Percentiles rank a stretch among this genome's conserved stretches.
These are phyloP conservation scores for Fraxinus platypoda DNA, from an alignment of 305 asterid genomes.

Conservation along the genomic window DNA sequence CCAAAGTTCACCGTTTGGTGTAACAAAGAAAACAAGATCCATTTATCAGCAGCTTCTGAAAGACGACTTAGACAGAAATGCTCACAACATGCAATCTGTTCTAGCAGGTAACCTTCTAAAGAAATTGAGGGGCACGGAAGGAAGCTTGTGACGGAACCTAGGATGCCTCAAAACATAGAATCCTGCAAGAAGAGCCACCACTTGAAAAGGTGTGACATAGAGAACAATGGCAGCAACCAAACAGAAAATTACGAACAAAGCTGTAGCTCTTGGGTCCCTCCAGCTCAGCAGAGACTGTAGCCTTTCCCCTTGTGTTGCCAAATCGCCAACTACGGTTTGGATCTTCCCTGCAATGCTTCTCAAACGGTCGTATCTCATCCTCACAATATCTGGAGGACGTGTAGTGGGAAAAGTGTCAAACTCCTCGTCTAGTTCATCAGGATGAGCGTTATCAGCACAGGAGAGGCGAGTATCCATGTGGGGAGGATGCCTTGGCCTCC, in stretches of 20 bases:
- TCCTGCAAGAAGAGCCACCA: constrained; percentile 55
- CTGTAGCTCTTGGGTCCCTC: constrained; percentile 83
- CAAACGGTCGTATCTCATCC: constrained; percentile 71
- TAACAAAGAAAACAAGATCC: constrained; percentile 17
- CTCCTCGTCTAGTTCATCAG: constrained; percentile 75
- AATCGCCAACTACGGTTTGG: constrained; percentile 68
- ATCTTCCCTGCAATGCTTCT: constrained; percentile 68
- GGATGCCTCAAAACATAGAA: constrained; percentile 72
- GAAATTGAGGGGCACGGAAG: constrained; percentile 66
- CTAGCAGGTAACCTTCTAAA: constrained; percentile 66
- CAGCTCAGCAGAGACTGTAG: constrained; percentile 64
- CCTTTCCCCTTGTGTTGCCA: constrained; percentile 79
- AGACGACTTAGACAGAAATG: background rate
- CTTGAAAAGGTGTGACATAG: constrained; percentile 58
- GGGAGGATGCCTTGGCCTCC: constrained; percentile 64
- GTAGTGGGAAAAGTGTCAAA: constrained; percentile 72
- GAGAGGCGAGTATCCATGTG: constrained; percentile 67
- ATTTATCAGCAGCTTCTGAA: constrained; percentile 18
- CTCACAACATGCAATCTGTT: constrained; percentile 68
- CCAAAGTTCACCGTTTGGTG: constrained; percentile 22
- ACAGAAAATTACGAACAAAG: constrained; percentile 54
- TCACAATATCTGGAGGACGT: constrained; percentile 42
- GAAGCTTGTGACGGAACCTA: constrained; percentile 61
- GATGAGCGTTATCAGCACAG: constrained; percentile 55
- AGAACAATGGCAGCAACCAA: constrained; percentile 53